Conservation (phyloP, 257 asterid genomes). For the Petunia secreta region DNA sequence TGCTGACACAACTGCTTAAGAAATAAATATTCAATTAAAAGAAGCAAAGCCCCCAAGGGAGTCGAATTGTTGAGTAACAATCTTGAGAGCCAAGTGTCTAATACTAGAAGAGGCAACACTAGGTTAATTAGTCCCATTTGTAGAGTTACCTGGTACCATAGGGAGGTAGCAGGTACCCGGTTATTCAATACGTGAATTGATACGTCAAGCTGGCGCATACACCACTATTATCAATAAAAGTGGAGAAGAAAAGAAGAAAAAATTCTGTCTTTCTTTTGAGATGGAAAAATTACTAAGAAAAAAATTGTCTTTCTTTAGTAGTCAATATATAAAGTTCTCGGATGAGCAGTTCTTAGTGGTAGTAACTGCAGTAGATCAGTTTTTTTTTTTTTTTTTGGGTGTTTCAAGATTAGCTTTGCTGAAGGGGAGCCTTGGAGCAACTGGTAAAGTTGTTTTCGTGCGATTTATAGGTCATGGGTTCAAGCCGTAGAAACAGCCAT, state of each 20-base stretch:
- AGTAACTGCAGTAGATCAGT: conserved; percentile 10
- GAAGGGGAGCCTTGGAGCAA: too few relatives aligned
- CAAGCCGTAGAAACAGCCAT: too few relatives aligned
- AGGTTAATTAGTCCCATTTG: background rate
- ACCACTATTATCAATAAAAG: background rate
- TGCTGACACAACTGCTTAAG: background rate
- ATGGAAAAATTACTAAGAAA: background rate
- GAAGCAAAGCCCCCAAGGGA: background rate
- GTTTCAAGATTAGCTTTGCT: too few relatives aligned
- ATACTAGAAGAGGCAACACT: background rate
- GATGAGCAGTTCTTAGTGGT: conserved; percentile 10
- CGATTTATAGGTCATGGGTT: too few relatives aligned
- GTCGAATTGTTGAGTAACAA: background rate
- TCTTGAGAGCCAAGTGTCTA: background rate
- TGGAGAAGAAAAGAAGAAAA: background rate
- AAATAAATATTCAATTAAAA: conserved; percentile 1
- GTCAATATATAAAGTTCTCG: conserved; percentile 11
- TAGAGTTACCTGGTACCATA: background rate
- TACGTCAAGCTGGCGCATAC: background rate
- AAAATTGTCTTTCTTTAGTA: background rate
- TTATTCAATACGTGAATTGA: background rate
- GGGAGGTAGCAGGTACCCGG: background rate
- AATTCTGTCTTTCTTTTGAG: background rate
- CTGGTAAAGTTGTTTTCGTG: too few relatives aligned
- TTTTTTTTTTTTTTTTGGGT: background rate